Conservation (phyloP, 345 rosid species). For the Pugionium cornutum region DNA sequence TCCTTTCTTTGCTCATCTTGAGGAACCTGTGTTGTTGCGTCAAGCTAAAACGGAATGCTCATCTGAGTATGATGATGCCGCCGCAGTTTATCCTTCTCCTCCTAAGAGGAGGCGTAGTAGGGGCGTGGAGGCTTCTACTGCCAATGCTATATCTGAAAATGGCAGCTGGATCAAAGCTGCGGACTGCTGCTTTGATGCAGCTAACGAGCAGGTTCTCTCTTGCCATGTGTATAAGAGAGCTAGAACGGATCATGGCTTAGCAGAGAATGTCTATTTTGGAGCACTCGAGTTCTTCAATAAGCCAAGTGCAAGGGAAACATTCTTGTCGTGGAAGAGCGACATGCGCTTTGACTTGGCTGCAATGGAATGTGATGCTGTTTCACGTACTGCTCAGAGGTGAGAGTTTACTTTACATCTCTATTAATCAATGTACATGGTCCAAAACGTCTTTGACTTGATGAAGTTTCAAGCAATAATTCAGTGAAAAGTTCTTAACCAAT, state of each 20-base stretch:
- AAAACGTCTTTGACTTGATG: background rate
- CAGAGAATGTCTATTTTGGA: conserved; percentile 49
- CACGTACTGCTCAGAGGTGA: background rate
- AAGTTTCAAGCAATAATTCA: conserved; percentile 6
- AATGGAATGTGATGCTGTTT: conserved; percentile 38
- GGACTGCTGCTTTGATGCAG: conserved; percentile 44
- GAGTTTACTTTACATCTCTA: conserved; percentile 1
- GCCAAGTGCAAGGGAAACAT: conserved; percentile 54
- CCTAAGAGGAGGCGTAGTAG: conserved; percentile 50
- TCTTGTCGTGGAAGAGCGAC: conserved; percentile 50
- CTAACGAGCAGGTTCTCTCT: conserved; percentile 43
- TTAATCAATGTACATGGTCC: conserved; percentile 16
- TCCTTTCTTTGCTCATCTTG: background rate
- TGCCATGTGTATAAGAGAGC: conserved; percentile 52
- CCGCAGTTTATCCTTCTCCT: conserved; percentile 33
- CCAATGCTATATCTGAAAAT: conserved; percentile 53
- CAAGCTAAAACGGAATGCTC: conserved; percentile 35
- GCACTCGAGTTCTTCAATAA: conserved; percentile 55
- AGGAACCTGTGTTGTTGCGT: conserved; percentile 32
- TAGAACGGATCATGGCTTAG: conserved; percentile 44
- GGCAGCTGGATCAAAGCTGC: conserved; percentile 60
- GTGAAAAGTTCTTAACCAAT: conserved; percentile 11
- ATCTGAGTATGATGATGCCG: conserved; percentile 45
- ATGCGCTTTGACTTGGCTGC: conserved; percentile 54
- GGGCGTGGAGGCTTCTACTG: conserved; percentile 59